Evolutionary conservation across 1,284 basidiomycete species (phyloP).

Genomic region (Ustilago esculenta): DNA sequence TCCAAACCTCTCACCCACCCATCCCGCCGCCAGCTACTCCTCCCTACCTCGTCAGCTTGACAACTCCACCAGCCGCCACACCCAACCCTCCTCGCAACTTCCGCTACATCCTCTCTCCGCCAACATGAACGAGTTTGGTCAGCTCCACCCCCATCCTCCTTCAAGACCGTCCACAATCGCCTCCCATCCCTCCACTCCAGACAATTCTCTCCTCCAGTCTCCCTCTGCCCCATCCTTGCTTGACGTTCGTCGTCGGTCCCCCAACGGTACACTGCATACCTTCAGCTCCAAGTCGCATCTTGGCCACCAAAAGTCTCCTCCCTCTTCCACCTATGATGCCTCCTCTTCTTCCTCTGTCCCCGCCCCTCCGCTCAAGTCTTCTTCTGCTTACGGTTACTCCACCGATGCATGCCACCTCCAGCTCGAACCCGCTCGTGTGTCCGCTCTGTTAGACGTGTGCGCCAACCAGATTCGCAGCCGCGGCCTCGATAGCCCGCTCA

Average conservation of each 20-base stretch:
- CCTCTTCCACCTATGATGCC: conserved; percentile 3
- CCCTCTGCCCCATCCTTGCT: conserved; percentile 3
- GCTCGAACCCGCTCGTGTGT: conserved; percentile 43
- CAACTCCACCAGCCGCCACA: conserved; percentile 2
- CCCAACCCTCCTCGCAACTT: not conserved
- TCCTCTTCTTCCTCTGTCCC: not conserved
- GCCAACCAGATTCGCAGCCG: conserved; percentile 55
- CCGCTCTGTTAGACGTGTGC: conserved; percentile 49
- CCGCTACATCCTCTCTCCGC: not conserved
- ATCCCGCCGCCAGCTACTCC: not conserved
- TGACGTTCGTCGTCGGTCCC: conserved; percentile 8
- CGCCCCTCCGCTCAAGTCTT: not conserved
- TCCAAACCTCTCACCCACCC: conserved; percentile 18
- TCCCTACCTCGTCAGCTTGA: not conserved
- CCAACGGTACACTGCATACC: conserved; percentile 2
- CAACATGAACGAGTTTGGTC: conserved; percentile 28
- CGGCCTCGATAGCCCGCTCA: conserved; percentile 61
- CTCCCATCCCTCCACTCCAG: conserved; percentile 1
- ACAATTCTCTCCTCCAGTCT: not conserved
- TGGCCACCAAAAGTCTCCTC: not conserved
- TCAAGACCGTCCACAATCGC: conserved; percentile 9
- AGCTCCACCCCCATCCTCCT: not conserved
- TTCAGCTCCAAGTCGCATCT: conserved; percentile 4
- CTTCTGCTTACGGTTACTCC: conserved; percentile 58
- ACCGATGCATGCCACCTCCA: conserved; percentile 51